Percentiles rank a stretch among this genome's conserved stretches.
Conservation (phyloP, 441 rosid genomes). For the Euphorbia celastroides region DNA sequence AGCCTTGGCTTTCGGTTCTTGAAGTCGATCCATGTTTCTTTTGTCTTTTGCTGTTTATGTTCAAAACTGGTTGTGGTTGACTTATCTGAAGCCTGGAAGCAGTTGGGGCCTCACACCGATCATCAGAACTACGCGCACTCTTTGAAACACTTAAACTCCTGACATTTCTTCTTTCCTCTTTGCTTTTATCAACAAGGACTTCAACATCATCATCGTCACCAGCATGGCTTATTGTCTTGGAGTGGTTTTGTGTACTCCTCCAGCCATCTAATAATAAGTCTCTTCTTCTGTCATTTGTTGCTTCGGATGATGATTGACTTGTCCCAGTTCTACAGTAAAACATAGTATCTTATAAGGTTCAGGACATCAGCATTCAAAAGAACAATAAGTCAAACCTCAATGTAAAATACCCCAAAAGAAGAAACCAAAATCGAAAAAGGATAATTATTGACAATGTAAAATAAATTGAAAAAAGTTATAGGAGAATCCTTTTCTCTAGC, state of each 20-base stretch:
- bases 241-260: constrained; percentile 45
- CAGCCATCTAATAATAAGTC: constrained; percentile 37
- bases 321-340: constrained; percentile 29
- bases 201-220: constrained; percentile 26
- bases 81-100: constrained; percentile 22
- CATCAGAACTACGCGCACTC: constrained; percentile 12
- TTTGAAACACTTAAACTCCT: constrained; percentile 22
- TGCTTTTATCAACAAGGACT: constrained; percentile 21
- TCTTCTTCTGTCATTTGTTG: constrained; percentile 28
- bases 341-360: constrained; percentile 1
- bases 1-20: constrained; percentile 32
- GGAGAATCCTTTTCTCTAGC: background rate
- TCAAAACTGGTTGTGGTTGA: constrained; percentile 22
- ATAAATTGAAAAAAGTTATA: background rate
- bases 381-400: constrained; percentile 17
- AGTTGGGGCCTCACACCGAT: constrained; percentile 16
- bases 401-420: background rate
- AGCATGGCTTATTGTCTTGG: constrained; percentile 19
- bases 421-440: background rate
- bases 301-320: constrained; percentile 18
- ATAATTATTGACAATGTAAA: background rate
- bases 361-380: constrained; percentile 8
- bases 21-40: constrained; percentile 30
- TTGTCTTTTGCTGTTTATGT: constrained; percentile 36
- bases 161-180: constrained; percentile 26